These are phyloP conservation scores for Podaxis carcinomalis DNA, from an alignment of 768 basidiomycete genomes.

Conservation along the genomic window DNA sequence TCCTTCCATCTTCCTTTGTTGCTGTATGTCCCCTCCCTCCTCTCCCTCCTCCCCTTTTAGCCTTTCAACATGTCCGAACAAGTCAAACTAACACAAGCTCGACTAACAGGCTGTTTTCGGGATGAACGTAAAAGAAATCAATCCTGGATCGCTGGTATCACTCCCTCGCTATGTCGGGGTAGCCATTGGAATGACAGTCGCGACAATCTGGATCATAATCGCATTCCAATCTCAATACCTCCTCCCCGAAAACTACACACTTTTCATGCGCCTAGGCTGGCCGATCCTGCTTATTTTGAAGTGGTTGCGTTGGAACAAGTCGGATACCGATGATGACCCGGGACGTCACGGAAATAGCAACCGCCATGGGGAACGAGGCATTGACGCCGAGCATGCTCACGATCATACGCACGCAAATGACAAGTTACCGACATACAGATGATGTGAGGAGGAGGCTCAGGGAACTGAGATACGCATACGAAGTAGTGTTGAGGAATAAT, in stretches of 20 bases:
- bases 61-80: background rate
- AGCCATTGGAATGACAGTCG: constrained; percentile 42
- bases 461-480: too few relatives aligned
- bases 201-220: constrained; percentile 52
- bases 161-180: constrained; percentile 38
- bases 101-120: constrained; percentile 29
- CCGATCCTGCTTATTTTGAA: constrained; percentile 22
- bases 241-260: constrained; percentile 21
- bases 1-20: constrained; percentile 40
- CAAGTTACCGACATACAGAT: background rate
- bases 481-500: too few relatives aligned
- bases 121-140: constrained; percentile 40
- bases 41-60: background rate
- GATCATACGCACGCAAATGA: background rate
- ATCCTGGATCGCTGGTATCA: constrained; percentile 28
- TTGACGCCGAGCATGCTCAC: background rate
- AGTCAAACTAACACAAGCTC: background rate
- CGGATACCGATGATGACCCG: background rate
- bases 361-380: background rate
- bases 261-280: constrained; percentile 33
- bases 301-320: background rate
- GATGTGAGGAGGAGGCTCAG: too few relatives aligned
- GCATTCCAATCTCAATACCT: constrained; percentile 46
- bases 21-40: constrained; percentile 21
- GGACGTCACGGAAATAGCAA: background rate